Percentiles rank a stretch among this genome's conserved stretches.
These are phyloP conservation scores for Fusarium pininemorale DNA, from an alignment of 2,329 filamentous ascomycete genomes.

Conservation along the genomic window DNA sequence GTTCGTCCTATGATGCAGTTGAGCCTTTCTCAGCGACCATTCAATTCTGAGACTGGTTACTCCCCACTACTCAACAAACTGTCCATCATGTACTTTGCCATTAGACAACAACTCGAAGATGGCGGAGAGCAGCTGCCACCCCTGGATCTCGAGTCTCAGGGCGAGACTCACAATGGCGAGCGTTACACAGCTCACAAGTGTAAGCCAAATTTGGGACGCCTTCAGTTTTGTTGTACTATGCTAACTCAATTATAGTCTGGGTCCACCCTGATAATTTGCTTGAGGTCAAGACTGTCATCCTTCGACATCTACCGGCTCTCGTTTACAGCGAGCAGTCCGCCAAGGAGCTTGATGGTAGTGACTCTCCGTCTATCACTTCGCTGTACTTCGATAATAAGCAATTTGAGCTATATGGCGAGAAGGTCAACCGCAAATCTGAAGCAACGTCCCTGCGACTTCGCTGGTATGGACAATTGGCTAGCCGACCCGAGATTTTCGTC, in stretches of 20 bases:
- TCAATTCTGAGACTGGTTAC: conserved; percentile 92
- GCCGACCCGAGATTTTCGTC: conserved; percentile 81
- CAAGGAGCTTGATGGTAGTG: conserved; percentile 80
- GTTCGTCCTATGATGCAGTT: conserved; percentile 93
- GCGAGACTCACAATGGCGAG: conserved; percentile 71
- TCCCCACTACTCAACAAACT: conserved; percentile 88
- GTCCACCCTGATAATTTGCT: conserved; percentile 94
- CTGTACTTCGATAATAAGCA: conserved; percentile 92
- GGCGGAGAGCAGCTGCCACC: conserved; percentile 52
- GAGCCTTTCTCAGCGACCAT: conserved; percentile 84
- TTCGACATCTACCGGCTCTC: conserved; percentile 88
- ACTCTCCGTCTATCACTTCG: conserved; percentile 92
- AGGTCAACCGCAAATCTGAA: conserved; percentile 78
- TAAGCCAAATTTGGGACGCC: conserved; percentile 51
- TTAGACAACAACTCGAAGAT: conserved; percentile 81
- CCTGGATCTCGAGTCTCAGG: conserved; percentile 60
- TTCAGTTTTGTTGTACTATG: neutral
- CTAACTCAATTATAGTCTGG: conserved; percentile 71
- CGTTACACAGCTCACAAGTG: conserved; percentile 88
- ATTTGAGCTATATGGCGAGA: conserved; percentile 87
- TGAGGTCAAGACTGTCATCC: conserved; percentile 95
- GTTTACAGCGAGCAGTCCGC: conserved; percentile 91
- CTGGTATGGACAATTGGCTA: conserved; percentile 87
- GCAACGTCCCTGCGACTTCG: conserved; percentile 85
- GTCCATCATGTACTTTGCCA: conserved; percentile 95